Evolutionary conservation across 805 yeast genomes (phyloP).

Genomic region (Jamesozyma gamospora): DNA sequence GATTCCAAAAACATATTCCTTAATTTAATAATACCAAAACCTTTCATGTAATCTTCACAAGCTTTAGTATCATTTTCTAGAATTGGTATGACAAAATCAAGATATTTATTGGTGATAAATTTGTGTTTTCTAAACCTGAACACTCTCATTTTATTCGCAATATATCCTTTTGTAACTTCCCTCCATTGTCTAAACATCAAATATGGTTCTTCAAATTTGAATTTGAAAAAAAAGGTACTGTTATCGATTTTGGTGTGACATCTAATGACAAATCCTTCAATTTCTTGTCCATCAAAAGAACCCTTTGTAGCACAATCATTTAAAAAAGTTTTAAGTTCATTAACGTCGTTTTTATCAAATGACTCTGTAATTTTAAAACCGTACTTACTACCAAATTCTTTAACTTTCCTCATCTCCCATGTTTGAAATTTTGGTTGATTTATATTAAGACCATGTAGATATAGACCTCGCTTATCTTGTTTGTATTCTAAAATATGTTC

Average conservation of each 20-base stretch:
- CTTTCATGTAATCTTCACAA: conserved; percentile 37
- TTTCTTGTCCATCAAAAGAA: conserved; percentile 55
- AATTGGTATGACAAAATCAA: conserved; percentile 53
- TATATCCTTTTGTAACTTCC: conserved; percentile 63
- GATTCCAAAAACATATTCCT: conserved; percentile 54
- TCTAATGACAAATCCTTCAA: conserved; percentile 91
- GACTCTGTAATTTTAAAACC: conserved; percentile 60
- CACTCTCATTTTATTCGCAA: conserved; percentile 30
- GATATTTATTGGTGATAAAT: conserved; percentile 53
- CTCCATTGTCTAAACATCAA: conserved; percentile 83
- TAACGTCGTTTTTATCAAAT: conserved; percentile 31
- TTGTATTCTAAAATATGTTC: conserved; percentile 81
- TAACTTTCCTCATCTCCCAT: conserved; percentile 49
- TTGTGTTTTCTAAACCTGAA: conserved; percentile 42
- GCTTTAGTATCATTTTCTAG: conserved; percentile 41
- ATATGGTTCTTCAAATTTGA: conserved; percentile 92
- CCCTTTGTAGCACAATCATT: conserved; percentile 56
- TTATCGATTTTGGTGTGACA: conserved; percentile 31
- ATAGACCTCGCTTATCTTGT: conserved; percentile 63
- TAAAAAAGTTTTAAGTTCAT: conserved; percentile 40
- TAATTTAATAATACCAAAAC: conserved; percentile 65
- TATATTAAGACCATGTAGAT: conserved; percentile 77
- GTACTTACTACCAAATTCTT: conserved; percentile 49
- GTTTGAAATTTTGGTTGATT: conserved; percentile 61
- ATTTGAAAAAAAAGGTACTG: conserved; percentile 73